These are phyloP conservation scores for Kandelia obovata DNA, from an alignment of 345 rosid genomes.

Conservation along the genomic window DNA sequence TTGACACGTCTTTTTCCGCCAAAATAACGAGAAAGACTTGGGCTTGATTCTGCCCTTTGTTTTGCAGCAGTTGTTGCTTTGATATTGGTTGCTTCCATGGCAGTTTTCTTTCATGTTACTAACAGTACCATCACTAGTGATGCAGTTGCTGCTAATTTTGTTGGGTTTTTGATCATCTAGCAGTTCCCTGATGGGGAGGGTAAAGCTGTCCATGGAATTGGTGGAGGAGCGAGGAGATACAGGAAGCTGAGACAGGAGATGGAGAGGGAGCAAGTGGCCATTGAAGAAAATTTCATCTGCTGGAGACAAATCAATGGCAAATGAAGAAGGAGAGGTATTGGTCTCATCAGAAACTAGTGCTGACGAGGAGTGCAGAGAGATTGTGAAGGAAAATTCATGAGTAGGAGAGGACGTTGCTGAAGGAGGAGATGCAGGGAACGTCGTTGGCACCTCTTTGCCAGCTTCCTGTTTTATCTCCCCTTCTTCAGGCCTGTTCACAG, in stretches of 20 bases:
- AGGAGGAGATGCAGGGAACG: conserved; percentile 44
- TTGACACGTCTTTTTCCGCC: conserved; percentile 55
- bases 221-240: conserved; percentile 74
- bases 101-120: conserved; percentile 7
- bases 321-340: conserved; percentile 32
- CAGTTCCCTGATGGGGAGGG: conserved; percentile 48
- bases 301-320: conserved; percentile 80
- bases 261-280: conserved; percentile 93
- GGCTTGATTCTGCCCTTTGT: conserved; percentile 38
- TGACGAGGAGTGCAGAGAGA: conserved; percentile 71
- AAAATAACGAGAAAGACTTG: conserved; percentile 70
- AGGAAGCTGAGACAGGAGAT: conserved; percentile 76
- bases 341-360: conserved; percentile 35
- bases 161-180: conserved; percentile 27
- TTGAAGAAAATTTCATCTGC: conserved; percentile 98
- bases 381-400: conserved; percentile 92
- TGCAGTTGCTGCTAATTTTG: conserved; percentile 1
- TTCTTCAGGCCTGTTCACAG: conserved; percentile 28
- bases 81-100: not conserved
- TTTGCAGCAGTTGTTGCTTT: conserved; percentile 12
- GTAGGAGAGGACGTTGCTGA: conserved; percentile 82
- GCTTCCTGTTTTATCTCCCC: conserved; percentile 31
- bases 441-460: conserved; percentile 18
- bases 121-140: conserved; percentile 1
- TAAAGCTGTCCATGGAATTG: conserved; percentile 62